phyloP scores from a whole-genome alignment of 1,284 basidiomycete species.

The Ustilago shanxiensis region DNA sequence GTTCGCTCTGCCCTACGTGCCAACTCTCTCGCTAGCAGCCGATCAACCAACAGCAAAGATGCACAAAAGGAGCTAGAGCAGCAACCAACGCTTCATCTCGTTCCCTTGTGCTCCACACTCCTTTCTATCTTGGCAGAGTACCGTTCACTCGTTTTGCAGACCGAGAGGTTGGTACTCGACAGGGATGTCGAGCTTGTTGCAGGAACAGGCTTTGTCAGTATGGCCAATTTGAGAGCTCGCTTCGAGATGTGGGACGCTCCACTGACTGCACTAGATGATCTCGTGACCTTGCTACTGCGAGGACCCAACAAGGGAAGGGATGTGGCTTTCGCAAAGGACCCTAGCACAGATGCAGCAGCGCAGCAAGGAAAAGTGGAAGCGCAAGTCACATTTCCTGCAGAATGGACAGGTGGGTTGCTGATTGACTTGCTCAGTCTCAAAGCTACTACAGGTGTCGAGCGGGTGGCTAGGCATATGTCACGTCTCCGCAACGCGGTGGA shows the following conservation, averaged over 20 bases:
- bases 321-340: conserved; percentile 28
- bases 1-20: conserved; percentile 44
- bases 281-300: conserved; percentile 35
- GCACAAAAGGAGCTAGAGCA: conserved; percentile 29
- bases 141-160: conserved; percentile 40
- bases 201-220: conserved; percentile 41
- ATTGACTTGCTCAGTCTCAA: conserved; percentile 50
- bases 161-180: conserved; percentile 43
- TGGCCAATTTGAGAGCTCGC: conserved; percentile 47
- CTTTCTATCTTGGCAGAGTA: conserved; percentile 46
- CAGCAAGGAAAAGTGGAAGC: not conserved
- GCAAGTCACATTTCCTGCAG: conserved; percentile 20
- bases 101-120: conserved; percentile 52
- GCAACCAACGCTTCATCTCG: conserved; percentile 49
- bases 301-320: conserved; percentile 30
- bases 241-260: conserved; percentile 54
- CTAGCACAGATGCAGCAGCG: not conserved
- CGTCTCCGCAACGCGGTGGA: conserved; percentile 46
- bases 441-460: conserved; percentile 43
- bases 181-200: conserved; percentile 43
- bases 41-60: conserved; percentile 12
- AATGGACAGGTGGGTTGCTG: conserved; percentile 56
- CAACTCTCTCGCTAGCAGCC: conserved; percentile 34
- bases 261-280: conserved; percentile 40
- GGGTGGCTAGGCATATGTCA: conserved; percentile 41